phyloP scores from a whole-genome alignment of 352 stramenopile species.

The Phytophthora pisi region DNA sequence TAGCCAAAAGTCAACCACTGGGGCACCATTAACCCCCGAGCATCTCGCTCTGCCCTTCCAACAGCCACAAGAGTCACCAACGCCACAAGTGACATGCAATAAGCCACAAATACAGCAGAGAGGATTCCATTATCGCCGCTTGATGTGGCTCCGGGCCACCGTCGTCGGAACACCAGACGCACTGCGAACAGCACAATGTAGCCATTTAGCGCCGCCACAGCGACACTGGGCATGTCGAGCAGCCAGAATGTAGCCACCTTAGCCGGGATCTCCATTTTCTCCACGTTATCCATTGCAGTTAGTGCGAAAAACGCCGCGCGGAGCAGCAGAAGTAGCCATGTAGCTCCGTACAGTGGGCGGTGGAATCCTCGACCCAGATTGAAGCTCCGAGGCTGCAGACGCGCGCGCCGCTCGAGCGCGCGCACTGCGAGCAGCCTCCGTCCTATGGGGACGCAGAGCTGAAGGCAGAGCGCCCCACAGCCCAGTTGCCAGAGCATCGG shows the following conservation, averaged over 20 bases:
- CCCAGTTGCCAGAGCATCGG: slow-evolving; percentile 32
- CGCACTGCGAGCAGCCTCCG: slow-evolving; percentile 19
- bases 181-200: slow-evolving; percentile 47
- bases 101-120: slow-evolving; percentile 18
- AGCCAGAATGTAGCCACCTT: slow-evolving; percentile 39
- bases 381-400: slow-evolving; percentile 14
- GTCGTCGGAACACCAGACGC: slow-evolving; percentile 22
- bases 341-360: slow-evolving; percentile 29
- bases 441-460: slow-evolving; percentile 14
- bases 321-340: slow-evolving; percentile 30
- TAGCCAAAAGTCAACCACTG: slow-evolving; percentile 33
- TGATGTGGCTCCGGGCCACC: slow-evolving; percentile 23
- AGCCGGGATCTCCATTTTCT: neutral
- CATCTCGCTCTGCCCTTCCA: slow-evolving; percentile 3
- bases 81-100: slow-evolving; percentile 21
- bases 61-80: slow-evolving; percentile 26
- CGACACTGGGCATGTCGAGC: slow-evolving; percentile 41
- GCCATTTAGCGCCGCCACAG: slow-evolving; percentile 26
- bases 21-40: slow-evolving; percentile 9
- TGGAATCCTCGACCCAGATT: slow-evolving; percentile 38
- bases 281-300: neutral
- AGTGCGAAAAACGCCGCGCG: slow-evolving; percentile 32
- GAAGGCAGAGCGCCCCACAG: slow-evolving; percentile 16
- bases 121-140: slow-evolving; percentile 5
- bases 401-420: slow-evolving; percentile 16